phyloP scores from a whole-genome alignment of 345 rosid genomes.

The Pistacia atlantica region DNA sequence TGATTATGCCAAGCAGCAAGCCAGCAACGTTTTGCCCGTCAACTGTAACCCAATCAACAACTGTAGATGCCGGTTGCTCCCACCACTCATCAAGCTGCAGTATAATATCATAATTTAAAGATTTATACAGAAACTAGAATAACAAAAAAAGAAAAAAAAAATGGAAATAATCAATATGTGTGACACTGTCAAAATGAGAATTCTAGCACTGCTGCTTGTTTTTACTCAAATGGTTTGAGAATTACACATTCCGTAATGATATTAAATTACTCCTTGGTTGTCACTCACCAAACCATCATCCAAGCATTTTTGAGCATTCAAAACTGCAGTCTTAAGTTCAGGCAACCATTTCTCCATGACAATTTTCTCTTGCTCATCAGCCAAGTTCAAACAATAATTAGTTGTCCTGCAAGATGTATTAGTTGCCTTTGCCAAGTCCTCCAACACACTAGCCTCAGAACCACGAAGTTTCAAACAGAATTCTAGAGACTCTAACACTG shows the following conservation, averaged over 20 bases:
- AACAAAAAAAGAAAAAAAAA: not conserved
- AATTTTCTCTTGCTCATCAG: conserved; percentile 80
- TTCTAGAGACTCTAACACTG: conserved; percentile 84
- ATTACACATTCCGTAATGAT: not conserved
- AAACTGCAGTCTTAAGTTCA: conserved; percentile 68
- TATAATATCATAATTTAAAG: conserved; percentile 4
- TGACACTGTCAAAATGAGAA: not conserved
- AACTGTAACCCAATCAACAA: conserved; percentile 86
- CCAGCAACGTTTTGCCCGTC: conserved; percentile 75
- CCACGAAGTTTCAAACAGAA: conserved; percentile 91
- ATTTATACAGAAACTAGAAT: conserved; percentile 7
- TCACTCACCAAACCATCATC: conserved; percentile 83
- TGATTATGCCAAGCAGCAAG: conserved; percentile 78
- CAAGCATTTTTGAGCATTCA: conserved; percentile 69
- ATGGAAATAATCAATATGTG: not conserved
- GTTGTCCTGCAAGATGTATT: conserved; percentile 58
- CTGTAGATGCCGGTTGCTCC: conserved; percentile 94
- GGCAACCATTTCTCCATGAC: conserved; percentile 85
- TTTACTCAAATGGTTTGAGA: not conserved
- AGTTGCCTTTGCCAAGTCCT: conserved; percentile 86
- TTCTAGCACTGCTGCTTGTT: not conserved
- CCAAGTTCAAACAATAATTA: conserved; percentile 72
- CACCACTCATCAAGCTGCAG: conserved; percentile 92
- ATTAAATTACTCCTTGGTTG: not conserved
- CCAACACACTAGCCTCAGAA: conserved; percentile 88